Evolutionary conservation across 805 yeast species (phyloP), one percentile per base, ranked within the genome.

Genomic region (Blastobotrys robertii): DNA sequence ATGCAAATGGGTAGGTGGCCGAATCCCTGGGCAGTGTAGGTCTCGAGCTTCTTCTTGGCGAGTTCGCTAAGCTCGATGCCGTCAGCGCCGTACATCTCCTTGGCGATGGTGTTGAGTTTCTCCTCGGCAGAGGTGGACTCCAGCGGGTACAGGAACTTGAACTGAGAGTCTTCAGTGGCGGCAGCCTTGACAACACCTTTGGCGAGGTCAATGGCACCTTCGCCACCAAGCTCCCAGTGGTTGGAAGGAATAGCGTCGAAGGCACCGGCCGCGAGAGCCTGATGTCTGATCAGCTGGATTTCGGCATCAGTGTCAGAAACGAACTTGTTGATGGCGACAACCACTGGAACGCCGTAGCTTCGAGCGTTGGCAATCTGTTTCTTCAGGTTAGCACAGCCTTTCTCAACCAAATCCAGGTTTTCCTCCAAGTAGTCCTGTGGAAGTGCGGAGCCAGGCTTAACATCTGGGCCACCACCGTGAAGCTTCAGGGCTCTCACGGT

Each of bases 381-480:
- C 49, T 81, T 84, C 64, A 90, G 72, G 69, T 90, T 90, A 48
- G 85, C 79, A 60, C 90, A 82, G 41, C 97, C 97, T 45, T 73
- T 70, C 44, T 74, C 69, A 52, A 90, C 77, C 60, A 79, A 74
- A 33, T 81, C 94, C 44, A 83, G 74, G 65, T 88, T 82, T 67
- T 90, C 97, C 51, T 77, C 72, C 31, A 76, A 69, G 68, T 90
- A 90, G 58, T 78, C 96, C 41, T 69, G 70, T 30, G 97, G 95
- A 56, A 90, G 72, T 37, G 90, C 73, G 52, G 78, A 81, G 46
- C 97, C 97, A 9, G 97, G 95, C 59, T 85, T 87, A 50, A 90
- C 96, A 55, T 85, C 94, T 14, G 96, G 88, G 40, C 95, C 97
- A 52, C 97, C 97, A 48, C 97, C 97, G 60, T 90, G 97, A 44